Evolutionary conservation across 306 rosid genomes (phyloP), one percentile per base, ranked within the genome.

Genomic region (Coriaria nepalensis): DNA sequence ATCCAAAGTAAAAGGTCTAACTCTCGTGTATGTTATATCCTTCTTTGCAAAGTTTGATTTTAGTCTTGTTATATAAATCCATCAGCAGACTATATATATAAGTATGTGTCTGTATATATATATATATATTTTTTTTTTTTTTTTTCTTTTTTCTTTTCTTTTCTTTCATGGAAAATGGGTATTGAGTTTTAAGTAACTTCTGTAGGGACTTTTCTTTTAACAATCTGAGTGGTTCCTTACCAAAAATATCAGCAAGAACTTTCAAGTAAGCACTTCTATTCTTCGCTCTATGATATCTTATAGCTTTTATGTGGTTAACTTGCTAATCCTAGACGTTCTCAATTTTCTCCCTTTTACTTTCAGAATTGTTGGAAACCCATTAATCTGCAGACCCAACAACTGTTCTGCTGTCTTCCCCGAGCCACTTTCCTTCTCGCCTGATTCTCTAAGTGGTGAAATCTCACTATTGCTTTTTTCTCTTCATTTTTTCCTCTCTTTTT

Each of bases 191-290:
- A 33, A 55, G 40, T 43, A 59, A 56, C 68, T 33, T 58, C 29
- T 72, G 69, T 42, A 92, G 98, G 70, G 98, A 92, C 74, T 81
- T 92, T 37, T 92, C 98, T 57, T 85, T 71, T 63, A 92, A 92
- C 78, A 92, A 92, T 73, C 60, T 92, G 63, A 85, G 81, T 43
- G 93, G 98, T 57, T 61, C 94, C 52, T 61, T 92, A 73, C 96
- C 98, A 36, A 77, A 83, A 62, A 62, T 85, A 57, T 63, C 87
- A 11, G 87, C 98, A 56, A 79, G 98, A 78, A 92, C 98, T 43
- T 85, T 92, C 70, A 92, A 85, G 98, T 92, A 62, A 77, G 87
- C 58, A 4, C 37, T 45, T 42, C 49, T 33, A 50, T 49, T 55
- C 8, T 43, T 49, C 10, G 59, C 59, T 45, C 43, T 20, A 0